Evolutionary conservation across 2,329 filamentous ascomycete genomes (phyloP), one percentile per base, ranked within the genome.

Genomic region (Triangularia setosa): DNA sequence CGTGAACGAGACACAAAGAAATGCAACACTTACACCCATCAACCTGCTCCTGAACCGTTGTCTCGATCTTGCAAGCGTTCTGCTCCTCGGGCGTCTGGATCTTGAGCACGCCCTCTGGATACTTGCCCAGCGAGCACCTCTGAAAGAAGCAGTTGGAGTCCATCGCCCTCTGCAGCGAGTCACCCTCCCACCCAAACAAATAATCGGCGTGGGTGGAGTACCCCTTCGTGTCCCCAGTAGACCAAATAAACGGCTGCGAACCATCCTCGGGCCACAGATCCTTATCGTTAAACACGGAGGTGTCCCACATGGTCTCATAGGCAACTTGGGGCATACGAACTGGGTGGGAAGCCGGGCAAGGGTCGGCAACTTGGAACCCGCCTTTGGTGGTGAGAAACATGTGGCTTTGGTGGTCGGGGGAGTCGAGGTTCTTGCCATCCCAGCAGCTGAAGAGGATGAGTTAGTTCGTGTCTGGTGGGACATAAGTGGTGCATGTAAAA

Each of bases 351-450:
- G 72, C 65, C 5, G 76, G 76, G 67, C 71, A 72, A 5, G 67
- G 27, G 1, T 56, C 65, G 1, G 70, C 70, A 61, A 68, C 68
- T 14, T 33, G 64, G 63, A 71, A 71, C 27, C 69, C 69, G n/a
- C 70, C 69, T 21, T 40, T 65, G 58, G 69, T 60, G 2, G 71
- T 72, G 66, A 69, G 68, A 65, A 71, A 73, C 70, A 73, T 70
- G 62, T 73, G 72, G 12, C 67, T 69, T 53, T 71, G 69, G 74
- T 88, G 85, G 72, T 87, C 78, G 0, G 76, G 57, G 8, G 79
- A 79, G 71, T 88, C 85, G n/a, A 85, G 69, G 66, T 86, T 81
- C 55, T 78, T 75, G 33, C 86, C 87, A 65, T 89, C 80, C 87
- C 87, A 89, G 77, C 87, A 89, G n/a, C 58, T 60, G 14, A 23